Percentiles rank a stretch among this genome's conserved stretches.
Conservation (phyloP, 148 eudicot species). For the Persicaria tinctoria region DNA sequence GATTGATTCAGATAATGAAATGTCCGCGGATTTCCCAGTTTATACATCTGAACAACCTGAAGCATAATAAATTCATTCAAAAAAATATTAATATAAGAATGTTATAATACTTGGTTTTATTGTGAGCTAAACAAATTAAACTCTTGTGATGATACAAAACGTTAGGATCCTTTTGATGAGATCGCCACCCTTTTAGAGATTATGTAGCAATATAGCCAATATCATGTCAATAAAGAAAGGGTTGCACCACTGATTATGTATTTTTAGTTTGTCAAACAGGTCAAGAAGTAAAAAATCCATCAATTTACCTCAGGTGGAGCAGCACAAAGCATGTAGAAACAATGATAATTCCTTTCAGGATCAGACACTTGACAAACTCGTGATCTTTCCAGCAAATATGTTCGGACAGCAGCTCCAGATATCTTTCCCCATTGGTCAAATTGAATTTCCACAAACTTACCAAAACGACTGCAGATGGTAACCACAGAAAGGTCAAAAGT, state of each 20-base stretch:
- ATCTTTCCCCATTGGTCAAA: conserved; percentile 82
- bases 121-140: background rate
- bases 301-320: conserved; percentile 77
- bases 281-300: background rate
- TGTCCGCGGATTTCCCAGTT: conserved; percentile 74
- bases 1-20: conserved; percentile 95
- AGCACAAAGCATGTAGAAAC: conserved; percentile 99
- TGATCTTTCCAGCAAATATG: conserved; percentile 92
- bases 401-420: conserved; percentile 96
- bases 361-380: conserved; percentile 98
- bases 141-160: background rate
- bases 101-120: background rate
- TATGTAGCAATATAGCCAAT: background rate
- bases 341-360: conserved; percentile 97
- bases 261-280: conserved; percentile 4
- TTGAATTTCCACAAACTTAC: conserved; percentile 97
- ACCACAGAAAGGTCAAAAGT: conserved; percentile 17
- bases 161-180: background rate
- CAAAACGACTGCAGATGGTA: conserved; percentile 76
- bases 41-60: conserved; percentile 73
- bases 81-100: background rate
- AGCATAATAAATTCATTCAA: conserved; percentile 14
- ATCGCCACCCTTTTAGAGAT: background rate
- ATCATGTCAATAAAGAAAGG: background rate
- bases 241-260: background rate